Conservation (phyloP, 1,139 yeast species). For the Meyerozyma athensensis region DNA sequence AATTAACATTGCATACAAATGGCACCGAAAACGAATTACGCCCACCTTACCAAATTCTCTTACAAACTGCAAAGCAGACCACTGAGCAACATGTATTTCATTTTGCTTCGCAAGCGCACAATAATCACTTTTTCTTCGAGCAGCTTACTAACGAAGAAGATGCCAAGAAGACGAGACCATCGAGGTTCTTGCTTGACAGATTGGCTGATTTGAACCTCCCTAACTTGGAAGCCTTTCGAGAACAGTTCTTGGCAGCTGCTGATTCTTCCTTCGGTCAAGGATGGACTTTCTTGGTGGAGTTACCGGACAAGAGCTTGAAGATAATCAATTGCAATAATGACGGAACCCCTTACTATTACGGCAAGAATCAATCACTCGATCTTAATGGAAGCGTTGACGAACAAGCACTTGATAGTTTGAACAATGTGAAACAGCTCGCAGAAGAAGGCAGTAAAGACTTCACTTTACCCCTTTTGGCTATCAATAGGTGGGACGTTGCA, state of each 20-base stretch:
- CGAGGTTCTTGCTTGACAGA: slow-evolving; percentile 44
- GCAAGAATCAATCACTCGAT: slow-evolving; percentile 71
- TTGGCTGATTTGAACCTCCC: slow-evolving; percentile 27
- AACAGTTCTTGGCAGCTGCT: slow-evolving; percentile 51
- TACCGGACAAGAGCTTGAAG: slow-evolving; percentile 58
- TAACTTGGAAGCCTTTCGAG: slow-evolving; percentile 49
- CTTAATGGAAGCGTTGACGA: slow-evolving; percentile 67
- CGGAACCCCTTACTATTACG: slow-evolving; percentile 84
- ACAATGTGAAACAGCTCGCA: slow-evolving; percentile 43
- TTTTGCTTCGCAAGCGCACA: slow-evolving; percentile 86
- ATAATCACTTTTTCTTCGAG: slow-evolving; percentile 84
- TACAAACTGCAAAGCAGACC: slow-evolving; percentile 67
- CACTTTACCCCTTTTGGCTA: slow-evolving; percentile 72
- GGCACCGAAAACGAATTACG: slow-evolving; percentile 81
- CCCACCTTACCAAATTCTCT: slow-evolving; percentile 70
- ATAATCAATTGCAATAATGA: slow-evolving; percentile 71
- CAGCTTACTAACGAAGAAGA: slow-evolving; percentile 43
- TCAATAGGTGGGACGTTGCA: slow-evolving; percentile 87
- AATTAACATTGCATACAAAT: slow-evolving; percentile 66
- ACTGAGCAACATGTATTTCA: slow-evolving; percentile 73
- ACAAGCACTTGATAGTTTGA: slow-evolving; percentile 45
- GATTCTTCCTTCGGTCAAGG: slow-evolving; percentile 65
- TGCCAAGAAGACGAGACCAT: slow-evolving; percentile 40
- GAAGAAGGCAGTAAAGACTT: slow-evolving; percentile 51
- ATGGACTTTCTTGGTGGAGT: slow-evolving; percentile 84